These are phyloP conservation scores for Vitellaria paradoxa DNA, from an alignment of 179 eudicot species.

Conservation along the genomic window DNA sequence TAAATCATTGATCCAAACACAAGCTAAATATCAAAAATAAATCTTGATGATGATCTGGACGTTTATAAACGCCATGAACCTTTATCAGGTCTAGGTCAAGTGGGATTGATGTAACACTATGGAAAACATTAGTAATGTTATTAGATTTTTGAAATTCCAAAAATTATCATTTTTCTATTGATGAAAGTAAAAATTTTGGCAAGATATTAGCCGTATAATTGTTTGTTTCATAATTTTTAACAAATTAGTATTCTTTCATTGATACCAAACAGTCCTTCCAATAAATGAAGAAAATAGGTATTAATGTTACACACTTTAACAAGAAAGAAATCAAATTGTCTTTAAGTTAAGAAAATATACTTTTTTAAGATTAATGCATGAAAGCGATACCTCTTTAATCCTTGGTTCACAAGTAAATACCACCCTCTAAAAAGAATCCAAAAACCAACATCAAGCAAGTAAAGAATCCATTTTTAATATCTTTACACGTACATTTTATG, in stretches of 20 bases:
- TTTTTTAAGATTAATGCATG: not conserved
- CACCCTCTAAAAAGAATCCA: conserved; percentile 4
- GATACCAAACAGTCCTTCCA: not conserved
- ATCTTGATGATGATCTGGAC: no score
- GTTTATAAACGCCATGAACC: no score
- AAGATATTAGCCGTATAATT: no score
- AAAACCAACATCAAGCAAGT: not conserved
- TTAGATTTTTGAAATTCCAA: no score
- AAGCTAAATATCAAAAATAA: no score
- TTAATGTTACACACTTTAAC: conserved; percentile 4
- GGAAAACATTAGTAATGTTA: no score
- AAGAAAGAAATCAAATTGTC: conserved; percentile 8
- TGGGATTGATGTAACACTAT: no score
- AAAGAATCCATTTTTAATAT: not conserved
- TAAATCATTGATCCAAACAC: no score
- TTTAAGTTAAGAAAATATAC: not conserved
- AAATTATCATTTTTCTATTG: no score
- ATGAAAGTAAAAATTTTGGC: no score
- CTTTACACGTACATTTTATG: not conserved
- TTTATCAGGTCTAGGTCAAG: no score
- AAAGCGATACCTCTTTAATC: conserved; percentile 25
- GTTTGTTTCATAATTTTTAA: no score
- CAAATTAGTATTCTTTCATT: not conserved
- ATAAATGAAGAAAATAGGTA: not conserved
- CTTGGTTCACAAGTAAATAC: conserved; percentile 15